These are phyloP conservation scores for Spathaspora boniae DNA, from an alignment of 805 yeast species.

Conservation along the genomic window DNA sequence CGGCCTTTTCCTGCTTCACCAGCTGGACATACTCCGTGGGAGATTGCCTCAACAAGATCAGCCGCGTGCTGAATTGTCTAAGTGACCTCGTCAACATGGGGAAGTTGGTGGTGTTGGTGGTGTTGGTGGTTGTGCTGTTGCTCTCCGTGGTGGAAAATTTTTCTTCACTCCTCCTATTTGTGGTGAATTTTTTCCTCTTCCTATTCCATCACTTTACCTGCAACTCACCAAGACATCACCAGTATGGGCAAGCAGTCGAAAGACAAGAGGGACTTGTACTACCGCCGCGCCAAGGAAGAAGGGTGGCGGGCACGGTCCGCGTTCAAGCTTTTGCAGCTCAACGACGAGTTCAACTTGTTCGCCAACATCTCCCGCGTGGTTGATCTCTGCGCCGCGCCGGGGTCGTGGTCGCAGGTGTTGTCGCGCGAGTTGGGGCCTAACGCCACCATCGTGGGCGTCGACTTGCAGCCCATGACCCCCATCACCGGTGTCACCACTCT, in stretches of 20 bases:
- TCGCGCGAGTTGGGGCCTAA: conserved; percentile 60
- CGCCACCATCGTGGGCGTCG: conserved; percentile 88
- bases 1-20: conserved; percentile 20
- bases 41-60: no score
- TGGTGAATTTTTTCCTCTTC: neutral
- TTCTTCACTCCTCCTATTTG: neutral
- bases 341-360: conserved; percentile 84
- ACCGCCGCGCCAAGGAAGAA: conserved; percentile 92
- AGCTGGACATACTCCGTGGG: conserved; percentile 33
- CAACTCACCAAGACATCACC: neutral
- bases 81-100: neutral
- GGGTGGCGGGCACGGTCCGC: conserved; percentile 99
- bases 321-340: conserved; percentile 83
- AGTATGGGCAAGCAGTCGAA: conserved; percentile 91
- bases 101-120: neutral
- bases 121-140: neutral
- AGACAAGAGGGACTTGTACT: conserved; percentile 89
- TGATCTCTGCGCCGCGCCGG: conserved; percentile 97
- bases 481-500: conserved; percentile 85
- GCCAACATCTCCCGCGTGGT: conserved; percentile 78
- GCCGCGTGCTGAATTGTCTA: neutral
- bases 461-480: conserved; percentile 96
- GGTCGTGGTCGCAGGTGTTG: conserved; percentile 96
- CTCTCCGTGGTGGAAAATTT: neutral
- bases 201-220: neutral